These are phyloP conservation scores for Aspergillus ellipticus DNA, from an alignment of 495 filamentous ascomycete species.

Conservation along the genomic window DNA sequence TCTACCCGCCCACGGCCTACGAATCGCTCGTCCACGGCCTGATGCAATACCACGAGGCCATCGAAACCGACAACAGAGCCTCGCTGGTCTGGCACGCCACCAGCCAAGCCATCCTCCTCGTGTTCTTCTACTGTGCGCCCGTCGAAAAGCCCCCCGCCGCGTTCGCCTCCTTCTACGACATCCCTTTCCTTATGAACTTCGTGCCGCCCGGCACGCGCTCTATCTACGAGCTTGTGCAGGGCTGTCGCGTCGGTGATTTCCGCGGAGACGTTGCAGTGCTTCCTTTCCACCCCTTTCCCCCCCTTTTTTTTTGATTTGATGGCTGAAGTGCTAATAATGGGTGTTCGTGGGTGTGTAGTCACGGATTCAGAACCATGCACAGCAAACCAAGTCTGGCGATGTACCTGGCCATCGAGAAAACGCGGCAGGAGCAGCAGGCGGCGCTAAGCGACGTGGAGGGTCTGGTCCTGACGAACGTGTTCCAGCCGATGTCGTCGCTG, in stretches of 20 bases:
- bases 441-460: neutral
- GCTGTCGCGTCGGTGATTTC: constrained; percentile 1
- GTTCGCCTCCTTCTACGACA: constrained; percentile 20
- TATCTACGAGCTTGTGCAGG: constrained; percentile 12
- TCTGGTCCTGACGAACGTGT: constrained; percentile 1
- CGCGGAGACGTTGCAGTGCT: neutral
- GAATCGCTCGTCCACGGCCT: constrained; percentile 6
- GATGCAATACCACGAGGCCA: constrained; percentile 13
- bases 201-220: constrained; percentile 10
- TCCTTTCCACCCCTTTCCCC: no score
- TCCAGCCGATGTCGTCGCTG: constrained; percentile 8
- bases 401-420: constrained; percentile 32
- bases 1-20: constrained; percentile 5
- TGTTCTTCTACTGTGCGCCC: constrained; percentile 22
- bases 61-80: constrained; percentile 18
- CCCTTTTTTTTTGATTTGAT: no score
- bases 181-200: constrained; percentile 9
- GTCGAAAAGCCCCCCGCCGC: constrained; percentile 16
- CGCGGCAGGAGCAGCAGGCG: neutral
- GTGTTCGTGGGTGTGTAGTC: neutral
- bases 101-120: constrained; percentile 11
- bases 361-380: constrained; percentile 17
- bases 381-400: constrained; percentile 36
- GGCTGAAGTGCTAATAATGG: no score
- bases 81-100: constrained; percentile 13